Base-by-base conservation (phyloP, 192 early-diverging fungal genomes). In the Jimgerdemannia flammicorona region DNA sequence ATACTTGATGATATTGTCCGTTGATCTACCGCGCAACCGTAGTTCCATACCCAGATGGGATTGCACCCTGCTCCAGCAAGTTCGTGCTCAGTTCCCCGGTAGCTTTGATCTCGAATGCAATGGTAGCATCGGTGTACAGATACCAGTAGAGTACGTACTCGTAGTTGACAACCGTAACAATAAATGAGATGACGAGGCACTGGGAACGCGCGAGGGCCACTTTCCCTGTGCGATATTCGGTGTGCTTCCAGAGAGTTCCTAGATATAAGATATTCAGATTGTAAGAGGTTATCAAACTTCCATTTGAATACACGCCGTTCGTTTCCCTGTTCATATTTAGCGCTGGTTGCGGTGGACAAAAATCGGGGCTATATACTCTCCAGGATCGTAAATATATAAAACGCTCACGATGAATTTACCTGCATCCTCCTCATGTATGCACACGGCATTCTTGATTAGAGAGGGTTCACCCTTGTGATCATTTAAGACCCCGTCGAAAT, bases 101-200 rank as follows among this genome's bases (percentile, higher is more conserved):
- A 44, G 81, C 81, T 74, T 82, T 82, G 65, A 82, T 75, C 67
- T 82, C 81, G 19, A 79, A 82, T 70, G 78, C 71, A 49, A 82
- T 78, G 64, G 77, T 82, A 71, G 77, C 81, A 70, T 82, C 81
- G 68, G 78, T 77, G 54, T 82, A 82, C 43, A 82, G 79, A 73
- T 82, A 78, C 74, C 77, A 82, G 75, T 82, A 82, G 19, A 78
- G 67, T 59, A 73, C 81, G 65, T 82, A 82, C 69, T 82, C 81
- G 40, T 82, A 82, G 66, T 82, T 82, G 74, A 78, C 81, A 78
- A 76, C 81, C 44, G 81, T 82, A 44, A 82, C 81, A 71, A 82
- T 82, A 10, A 79, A 78, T 42, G 75, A 77, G 43, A 82, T 79
- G 19, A 82, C 81, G n/a, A 82, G 49, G 67, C 81, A 74, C 18